Conservation (phyloP, 352 stramenopile species). For the Aphanomyces stellatus region DNA sequence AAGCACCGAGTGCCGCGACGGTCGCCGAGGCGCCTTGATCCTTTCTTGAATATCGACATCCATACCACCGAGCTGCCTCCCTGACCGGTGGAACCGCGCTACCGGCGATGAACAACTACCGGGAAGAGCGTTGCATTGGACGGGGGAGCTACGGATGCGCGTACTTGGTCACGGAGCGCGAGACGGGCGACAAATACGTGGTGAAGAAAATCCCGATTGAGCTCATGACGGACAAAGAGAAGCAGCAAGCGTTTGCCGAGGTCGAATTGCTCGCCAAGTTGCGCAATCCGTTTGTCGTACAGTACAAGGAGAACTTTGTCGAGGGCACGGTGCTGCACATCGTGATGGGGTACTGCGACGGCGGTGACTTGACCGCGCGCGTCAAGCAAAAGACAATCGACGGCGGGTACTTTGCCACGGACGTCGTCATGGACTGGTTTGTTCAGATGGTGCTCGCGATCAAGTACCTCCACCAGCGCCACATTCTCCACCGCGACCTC, state of each 20-base stretch:
- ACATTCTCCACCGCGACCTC: slow-evolving; percentile 88
- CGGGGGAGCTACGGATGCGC: slow-evolving; percentile 69
- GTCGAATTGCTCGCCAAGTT: slow-evolving; percentile 88
- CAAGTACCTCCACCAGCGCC: slow-evolving; percentile 89
- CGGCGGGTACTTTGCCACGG: slow-evolving; percentile 46
- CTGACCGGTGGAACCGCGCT: too few species aligned
- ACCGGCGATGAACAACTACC: slow-evolving; percentile 75
- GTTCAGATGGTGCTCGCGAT: slow-evolving; percentile 92
- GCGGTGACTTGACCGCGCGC: slow-evolving; percentile 64
- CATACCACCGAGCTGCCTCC: too few species aligned
- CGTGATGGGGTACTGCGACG: slow-evolving; percentile 94
- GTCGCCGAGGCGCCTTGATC: too few species aligned
- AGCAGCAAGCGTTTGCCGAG: slow-evolving; percentile 67
- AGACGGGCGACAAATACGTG: slow-evolving; percentile 42
- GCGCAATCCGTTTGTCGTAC: slow-evolving; percentile 91
- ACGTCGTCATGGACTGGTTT: slow-evolving; percentile 80
- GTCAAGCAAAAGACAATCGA: slow-evolving; percentile 36
- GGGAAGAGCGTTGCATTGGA: slow-evolving; percentile 67
- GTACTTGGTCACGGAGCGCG: slow-evolving; percentile 45
- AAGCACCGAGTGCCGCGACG: too few species aligned
- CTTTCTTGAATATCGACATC: too few species aligned
- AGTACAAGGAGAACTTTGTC: slow-evolving; percentile 90
- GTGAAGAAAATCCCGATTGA: slow-evolving; percentile 85
- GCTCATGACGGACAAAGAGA: slow-evolving; percentile 67
- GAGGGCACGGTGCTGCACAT: slow-evolving; percentile 83